phyloP scores from a whole-genome alignment of 2,329 filamentous ascomycete species.

The Trichoderma atroviride region DNA sequence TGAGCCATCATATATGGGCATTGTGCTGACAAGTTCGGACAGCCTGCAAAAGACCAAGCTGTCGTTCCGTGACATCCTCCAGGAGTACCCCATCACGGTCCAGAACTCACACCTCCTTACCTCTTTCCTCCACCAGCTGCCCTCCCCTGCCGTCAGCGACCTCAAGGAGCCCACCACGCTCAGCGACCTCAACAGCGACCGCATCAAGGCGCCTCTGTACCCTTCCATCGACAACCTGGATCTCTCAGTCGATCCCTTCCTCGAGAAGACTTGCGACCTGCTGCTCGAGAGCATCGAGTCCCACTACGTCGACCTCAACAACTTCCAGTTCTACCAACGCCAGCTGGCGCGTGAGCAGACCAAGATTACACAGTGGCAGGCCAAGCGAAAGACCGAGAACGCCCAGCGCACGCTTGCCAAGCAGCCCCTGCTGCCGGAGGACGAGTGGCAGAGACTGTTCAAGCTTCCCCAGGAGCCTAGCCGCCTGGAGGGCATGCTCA shows the following conservation, averaged over 20 bases:
- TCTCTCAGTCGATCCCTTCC: constrained; percentile 92
- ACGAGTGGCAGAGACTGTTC: constrained; percentile 98
- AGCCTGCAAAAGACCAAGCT: constrained; percentile 95
- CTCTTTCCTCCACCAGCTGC: constrained; percentile 90
- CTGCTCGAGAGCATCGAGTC: constrained; percentile 95
- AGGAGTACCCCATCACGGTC: constrained; percentile 84
- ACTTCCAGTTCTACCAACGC: constrained; percentile 95
- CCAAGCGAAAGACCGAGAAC: constrained; percentile 96
- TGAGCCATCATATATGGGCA: background rate
- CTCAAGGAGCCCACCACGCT: constrained; percentile 78
- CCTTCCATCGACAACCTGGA: constrained; percentile 90
- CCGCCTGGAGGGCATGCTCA: constrained; percentile 89
- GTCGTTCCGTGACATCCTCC: constrained; percentile 88
- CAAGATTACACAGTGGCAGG: constrained; percentile 96
- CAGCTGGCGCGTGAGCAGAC: constrained; percentile 90
- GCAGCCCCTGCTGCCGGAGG: constrained; percentile 86
- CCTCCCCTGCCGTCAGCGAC: constrained; percentile 63
- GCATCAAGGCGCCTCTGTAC: constrained; percentile 67
- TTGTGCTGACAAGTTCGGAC: constrained; percentile 24
- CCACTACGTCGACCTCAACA: constrained; percentile 98
- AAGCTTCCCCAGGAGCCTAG: constrained; percentile 96
- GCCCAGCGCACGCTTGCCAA: constrained; percentile 81
- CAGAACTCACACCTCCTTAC: constrained; percentile 98
- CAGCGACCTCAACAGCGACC: constrained; percentile 71
- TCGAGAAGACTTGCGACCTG: constrained; percentile 97